Base-by-base conservation (phyloP, 805 yeast species). In the Peterozyma xylosa region DNA sequence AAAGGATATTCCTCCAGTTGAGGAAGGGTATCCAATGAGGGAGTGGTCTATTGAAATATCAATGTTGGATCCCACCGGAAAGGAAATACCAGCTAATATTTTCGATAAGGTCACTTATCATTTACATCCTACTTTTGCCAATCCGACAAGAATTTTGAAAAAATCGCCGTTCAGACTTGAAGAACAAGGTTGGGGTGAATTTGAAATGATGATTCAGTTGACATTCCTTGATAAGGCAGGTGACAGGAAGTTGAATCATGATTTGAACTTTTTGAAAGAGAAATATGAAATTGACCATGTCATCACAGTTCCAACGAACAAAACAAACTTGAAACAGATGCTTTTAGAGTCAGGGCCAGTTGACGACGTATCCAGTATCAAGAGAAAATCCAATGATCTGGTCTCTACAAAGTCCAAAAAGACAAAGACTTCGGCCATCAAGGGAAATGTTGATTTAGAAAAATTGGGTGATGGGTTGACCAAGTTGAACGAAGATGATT, bases 151-250 rank as follows among this genome's bases (percentile, higher is more conserved):
- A 60, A 71, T 83, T 11, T 62, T 88, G 58, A 86, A 85, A 57
- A 82, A 81, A 56, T 76, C 85, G 9, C 99, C 99, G 10, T 91
- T 90, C 66, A 76, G 67, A 57, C 83, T 91, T 45, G 86, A 80
- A 56, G 99, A 91, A 62, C 82, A 87, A 67, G 99, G 99, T 42
- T 91, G 99, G 98, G 99, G 98, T 61, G 98, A 91, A 53, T 91
- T 91, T 57, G 96, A 90, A 58, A 74, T 93, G 59, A 86, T 86
- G 34, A 81, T 93, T 48, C 73, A 85, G 32, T 69, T 90, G 37
- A 84, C 84, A 48, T 67, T 86, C 38, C 73, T 82, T 15, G 98
- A 95, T 48, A 86, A 84, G 58, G 85, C 82, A 43, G 98, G 98
- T 40, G 97, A 90, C 62, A 75, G 84, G 49, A 86, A 86, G 58